Base-by-base conservation (phyloP, 805 yeast species). In the Yamadazyma paraphyllophila region DNA sequence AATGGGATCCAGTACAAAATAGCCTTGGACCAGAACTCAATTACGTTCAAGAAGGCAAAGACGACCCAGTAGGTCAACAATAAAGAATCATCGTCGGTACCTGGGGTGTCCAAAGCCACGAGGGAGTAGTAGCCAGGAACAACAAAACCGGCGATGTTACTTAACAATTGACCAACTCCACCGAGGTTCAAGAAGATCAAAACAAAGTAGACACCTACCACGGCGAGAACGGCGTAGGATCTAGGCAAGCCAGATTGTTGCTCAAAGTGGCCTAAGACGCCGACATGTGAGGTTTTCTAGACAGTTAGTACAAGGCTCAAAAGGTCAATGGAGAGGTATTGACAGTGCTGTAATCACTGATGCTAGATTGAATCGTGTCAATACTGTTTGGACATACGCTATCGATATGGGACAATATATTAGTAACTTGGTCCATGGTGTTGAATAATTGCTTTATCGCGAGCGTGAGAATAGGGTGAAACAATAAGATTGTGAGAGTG, bases 11-110 rank as follows among this genome's bases (percentile, higher is more conserved):
- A 88, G 78, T 90, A 90, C 48, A 92, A 76, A 58, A 94, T 85
- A 31, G 97, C 85, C 60, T 82, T 81, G 44, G 96, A 83, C 98
- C 97, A 94, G 78, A 89, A 94, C 74, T 94, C 99, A 59, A 89
- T 64, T 43, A 94, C 91, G 66, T 83, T 88, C 73, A 94, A 80
- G 58, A 83, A 82, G 12, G 97, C 96, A 63, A 88, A 94, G n/a
- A 94, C 96, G 47, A 94, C 97, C 99, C 99, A 94, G 76, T 94
- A 94, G 11, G 97, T 88, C 61, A 94, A 79, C 63, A 88, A 80
- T 65, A 85, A 84, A 39, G 94, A 82, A 68, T 94, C 99, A 65
- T 92, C 97, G 36, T 71, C 68, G 35, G 82, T 69, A 13, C 78
- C 61, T 8, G 80, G 53, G 16, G 96, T 85, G 66, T 82, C 86